Evolutionary conservation across 805 yeast genomes (phyloP), one percentile per base, ranked within the genome.

Genomic region (Sugiyamaella boreocaroliniensis): DNA sequence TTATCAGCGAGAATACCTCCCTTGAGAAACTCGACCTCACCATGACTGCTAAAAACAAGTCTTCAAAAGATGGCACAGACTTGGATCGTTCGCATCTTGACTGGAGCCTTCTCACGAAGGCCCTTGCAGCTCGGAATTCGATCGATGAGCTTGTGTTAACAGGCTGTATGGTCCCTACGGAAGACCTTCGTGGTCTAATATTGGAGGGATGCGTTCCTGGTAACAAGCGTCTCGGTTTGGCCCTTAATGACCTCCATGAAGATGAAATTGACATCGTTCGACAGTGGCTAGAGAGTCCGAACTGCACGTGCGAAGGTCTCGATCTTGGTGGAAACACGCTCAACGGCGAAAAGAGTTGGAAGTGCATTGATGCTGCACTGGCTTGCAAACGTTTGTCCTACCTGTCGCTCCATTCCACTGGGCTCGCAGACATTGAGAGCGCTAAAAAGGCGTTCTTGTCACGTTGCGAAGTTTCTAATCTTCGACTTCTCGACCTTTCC

Each of bases 251-350:
- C 20, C 69, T 90, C 15, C 69, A 77, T 0, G 70, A 73, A 2
- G 77, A 77, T n/a, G 92, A 88, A 53, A 66, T 84, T 34, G 73
- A 73, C 54, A 68, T 78, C 19, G 54, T 87, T 20, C 74, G 79
- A 6, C 68, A 78, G 46, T 88, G 92, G 89, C 66, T 85, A 51
- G 61, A 71, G 48, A n/a, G 60, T 18, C 65, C 65, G 55, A 67
- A 68, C 66, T 62, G 70, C 60, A 70, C 63, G 26, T 76, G 82
- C 4, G 64, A 81, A 57, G 97, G 97, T 2, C 67, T 90, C 5
- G 97, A 89, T 71, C 61, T 90, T 18, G 95, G 95, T 2, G 90
- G 84, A 63, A 90, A 90, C 64, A 90, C 87, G 64, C 68, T 66
- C 52, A 45, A 32, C 20, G 20, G 29, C 14, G 64, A 64, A 54